Evolutionary conservation across 1,284 basidiomycete species (phyloP), one percentile per base, ranked within the genome.

Genomic region (Sanguinoderma infundibulare): DNA sequence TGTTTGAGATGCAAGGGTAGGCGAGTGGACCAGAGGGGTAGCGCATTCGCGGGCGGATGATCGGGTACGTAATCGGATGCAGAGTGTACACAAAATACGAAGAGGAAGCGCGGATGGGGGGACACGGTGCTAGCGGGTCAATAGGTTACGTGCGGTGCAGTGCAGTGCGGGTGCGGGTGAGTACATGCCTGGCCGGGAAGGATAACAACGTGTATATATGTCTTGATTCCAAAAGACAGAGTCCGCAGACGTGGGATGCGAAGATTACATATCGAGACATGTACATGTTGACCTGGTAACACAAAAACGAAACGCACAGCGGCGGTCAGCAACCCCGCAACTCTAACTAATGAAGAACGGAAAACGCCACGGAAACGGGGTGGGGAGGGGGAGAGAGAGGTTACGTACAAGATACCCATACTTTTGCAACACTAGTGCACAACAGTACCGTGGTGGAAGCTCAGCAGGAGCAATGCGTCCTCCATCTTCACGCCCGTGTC

Each of bases 381-480:
- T n/a, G n/a, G n/a, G n/a, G 14, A 26, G 58, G 26, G 22, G 5
- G n/a, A 40, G 22, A 30, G 22, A 47, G 9, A 34, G n/a, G n/a
- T n/a, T 6, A 53, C 60, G 59, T 46, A 62, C 58, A 55, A 20
- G n/a, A 47, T 55, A 53, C 22, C 28, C 36, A 59, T 61, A 61
- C 55, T 65, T 61, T 61, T 60, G 39, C 1, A n/a, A n/a, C 60
- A 54, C 79, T 78, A 86, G 64, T 83, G 85, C 69, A 84, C 81
- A 66, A 81, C 78, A 66, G 87, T 85, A 52, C 65, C 57, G 39
- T 86, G 83, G 69, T 89, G 86, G 77, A 91, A 91, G 72, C 86
- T 86, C 64, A 91, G 78, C 53, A 91, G 76, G 40, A 91, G 74
- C 40, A 89, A 75, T 5, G 89, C 89, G 69, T 91, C 89, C 68